Evolutionary conservation across 2,329 filamentous ascomycete genomes (phyloP).

Genomic region (Colletotrichum lindemuthianum): DNA sequence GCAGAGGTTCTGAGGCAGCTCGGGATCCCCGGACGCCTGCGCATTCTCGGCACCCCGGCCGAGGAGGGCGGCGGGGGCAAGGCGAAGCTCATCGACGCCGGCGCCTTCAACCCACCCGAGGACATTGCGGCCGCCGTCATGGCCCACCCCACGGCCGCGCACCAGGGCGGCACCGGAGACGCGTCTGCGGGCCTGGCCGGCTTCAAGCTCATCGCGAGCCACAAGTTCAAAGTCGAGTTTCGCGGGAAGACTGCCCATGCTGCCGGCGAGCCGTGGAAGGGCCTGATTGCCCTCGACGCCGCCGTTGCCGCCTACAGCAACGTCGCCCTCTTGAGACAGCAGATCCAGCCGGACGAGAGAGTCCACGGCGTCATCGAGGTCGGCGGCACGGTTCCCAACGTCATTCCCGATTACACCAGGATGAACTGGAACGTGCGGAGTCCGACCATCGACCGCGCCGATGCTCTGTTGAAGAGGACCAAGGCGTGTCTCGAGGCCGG

Average conservation of each 20-base stretch:
- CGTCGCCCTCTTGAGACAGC: slow-evolving; percentile 50
- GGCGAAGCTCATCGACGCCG: slow-evolving; percentile 46
- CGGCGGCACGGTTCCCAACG: slow-evolving; percentile 50
- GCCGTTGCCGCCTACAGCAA: slow-evolving; percentile 47
- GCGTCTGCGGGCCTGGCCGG: slow-evolving; percentile 40
- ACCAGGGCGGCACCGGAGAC: slow-evolving; percentile 19
- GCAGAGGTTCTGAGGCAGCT: slow-evolving; percentile 46
- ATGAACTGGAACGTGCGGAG: slow-evolving; percentile 53
- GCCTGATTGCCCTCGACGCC: slow-evolving; percentile 51
- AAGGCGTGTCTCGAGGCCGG: slow-evolving; percentile 49
- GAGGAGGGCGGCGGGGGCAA: slow-evolving; percentile 57
- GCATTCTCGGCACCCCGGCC: slow-evolving; percentile 54
- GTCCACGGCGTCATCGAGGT: slow-evolving; percentile 50
- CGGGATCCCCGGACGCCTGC: slow-evolving; percentile 46
- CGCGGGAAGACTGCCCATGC: slow-evolving; percentile 48
- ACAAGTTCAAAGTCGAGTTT: slow-evolving; percentile 47
- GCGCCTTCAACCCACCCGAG: slow-evolving; percentile 41
- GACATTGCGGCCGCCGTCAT: slow-evolving; percentile 53
- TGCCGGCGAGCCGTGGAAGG: slow-evolving; percentile 49
- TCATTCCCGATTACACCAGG: slow-evolving; percentile 51
- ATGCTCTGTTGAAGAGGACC: slow-evolving; percentile 44
- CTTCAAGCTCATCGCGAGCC: slow-evolving; percentile 45
- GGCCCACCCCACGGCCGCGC: slow-evolving; percentile 30
- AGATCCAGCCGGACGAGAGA: slow-evolving; percentile 48
- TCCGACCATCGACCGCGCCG: slow-evolving; percentile 43